A percentile compares a stretch with the other conserved stretches of the same genome.
phyloP scores from a whole-genome alignment of 805 yeast species.

The Hanseniaspora guilliermondii region DNA sequence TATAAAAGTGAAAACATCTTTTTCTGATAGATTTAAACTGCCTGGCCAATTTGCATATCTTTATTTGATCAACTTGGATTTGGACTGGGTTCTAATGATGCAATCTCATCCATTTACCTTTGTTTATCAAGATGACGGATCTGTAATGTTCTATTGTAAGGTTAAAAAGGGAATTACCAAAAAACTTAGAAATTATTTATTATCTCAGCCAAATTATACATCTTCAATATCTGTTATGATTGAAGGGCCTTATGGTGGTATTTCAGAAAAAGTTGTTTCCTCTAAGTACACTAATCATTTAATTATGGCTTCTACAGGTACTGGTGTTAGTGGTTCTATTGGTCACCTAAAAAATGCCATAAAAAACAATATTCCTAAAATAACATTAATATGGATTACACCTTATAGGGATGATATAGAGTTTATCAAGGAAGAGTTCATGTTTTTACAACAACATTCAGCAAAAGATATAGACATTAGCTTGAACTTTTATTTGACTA shows the following conservation, averaged over 20 bases:
- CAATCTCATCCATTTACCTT: slow-evolving; percentile 48
- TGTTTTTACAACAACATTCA: background rate
- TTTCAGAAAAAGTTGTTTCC: slow-evolving; percentile 24
- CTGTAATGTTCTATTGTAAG: slow-evolving; percentile 33
- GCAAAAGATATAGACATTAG: slow-evolving; percentile 56
- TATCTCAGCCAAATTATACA: slow-evolving; percentile 17
- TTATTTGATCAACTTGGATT: slow-evolving; percentile 8
- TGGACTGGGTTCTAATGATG: slow-evolving; percentile 32
- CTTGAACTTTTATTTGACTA: background rate
- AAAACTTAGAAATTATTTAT: slow-evolving; percentile 25
- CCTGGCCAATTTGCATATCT: slow-evolving; percentile 14
- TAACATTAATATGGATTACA: slow-evolving; percentile 17
- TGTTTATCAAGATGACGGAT: slow-evolving; percentile 20
- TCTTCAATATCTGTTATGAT: slow-evolving; percentile 28
- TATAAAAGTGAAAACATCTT: slow-evolving; percentile 14
- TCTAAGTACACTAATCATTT: slow-evolving; percentile 29
- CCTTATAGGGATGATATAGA: slow-evolving; percentile 17
- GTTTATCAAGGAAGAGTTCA: slow-evolving; percentile 18
- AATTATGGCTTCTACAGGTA: slow-evolving; percentile 36
- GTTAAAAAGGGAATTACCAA: slow-evolving; percentile 44
- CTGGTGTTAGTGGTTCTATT: slow-evolving; percentile 36
- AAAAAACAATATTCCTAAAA: slow-evolving; percentile 13
- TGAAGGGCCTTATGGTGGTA: slow-evolving; percentile 49
- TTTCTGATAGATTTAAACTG: background rate
- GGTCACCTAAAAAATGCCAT: slow-evolving; percentile 15